Evolutionary conservation across 768 basidiomycete genomes (phyloP).

Genomic region (Mycena indigotica): DNA sequence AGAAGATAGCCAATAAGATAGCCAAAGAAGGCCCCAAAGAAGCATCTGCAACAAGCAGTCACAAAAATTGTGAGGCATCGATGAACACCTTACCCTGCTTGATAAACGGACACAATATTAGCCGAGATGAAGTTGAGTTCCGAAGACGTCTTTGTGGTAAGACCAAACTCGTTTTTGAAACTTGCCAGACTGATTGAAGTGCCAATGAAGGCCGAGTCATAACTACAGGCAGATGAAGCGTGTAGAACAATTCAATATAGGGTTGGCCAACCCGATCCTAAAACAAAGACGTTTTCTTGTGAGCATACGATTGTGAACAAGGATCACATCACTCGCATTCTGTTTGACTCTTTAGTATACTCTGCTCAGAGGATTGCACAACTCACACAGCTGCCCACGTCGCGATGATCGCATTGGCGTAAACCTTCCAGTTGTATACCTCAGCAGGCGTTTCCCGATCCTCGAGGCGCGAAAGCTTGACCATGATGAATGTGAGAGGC

Average conservation of each 20-base stretch:
- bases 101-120: slow-evolving; percentile 50
- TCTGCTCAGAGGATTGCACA: too few relatives aligned
- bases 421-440: slow-evolving; percentile 46
- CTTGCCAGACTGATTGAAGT: slow-evolving; percentile 43
- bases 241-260: not conserved
- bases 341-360: too few relatives aligned
- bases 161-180: slow-evolving; percentile 49
- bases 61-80: not conserved
- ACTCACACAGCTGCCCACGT: slow-evolving; percentile 37
- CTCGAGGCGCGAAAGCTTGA: slow-evolving; percentile 25
- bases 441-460: slow-evolving; percentile 33
- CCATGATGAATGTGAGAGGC: slow-evolving; percentile 8
- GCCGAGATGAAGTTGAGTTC: slow-evolving; percentile 39
- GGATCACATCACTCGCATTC: too few relatives aligned
- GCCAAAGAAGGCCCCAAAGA: slow-evolving; percentile 43
- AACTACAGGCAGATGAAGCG: slow-evolving; percentile 25
- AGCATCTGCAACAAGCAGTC: slow-evolving; percentile 26
- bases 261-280: slow-evolving; percentile 35
- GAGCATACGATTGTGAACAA: not conserved
- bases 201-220: slow-evolving; percentile 47
- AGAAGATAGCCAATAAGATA: slow-evolving; percentile 41
- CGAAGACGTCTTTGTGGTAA: slow-evolving; percentile 31
- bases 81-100: slow-evolving; percentile 38
- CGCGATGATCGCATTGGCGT: slow-evolving; percentile 35
- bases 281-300: not conserved